These are phyloP conservation scores for Ehretia macrophylla DNA, from an alignment of 257 asterid species.

Conservation along the genomic window DNA sequence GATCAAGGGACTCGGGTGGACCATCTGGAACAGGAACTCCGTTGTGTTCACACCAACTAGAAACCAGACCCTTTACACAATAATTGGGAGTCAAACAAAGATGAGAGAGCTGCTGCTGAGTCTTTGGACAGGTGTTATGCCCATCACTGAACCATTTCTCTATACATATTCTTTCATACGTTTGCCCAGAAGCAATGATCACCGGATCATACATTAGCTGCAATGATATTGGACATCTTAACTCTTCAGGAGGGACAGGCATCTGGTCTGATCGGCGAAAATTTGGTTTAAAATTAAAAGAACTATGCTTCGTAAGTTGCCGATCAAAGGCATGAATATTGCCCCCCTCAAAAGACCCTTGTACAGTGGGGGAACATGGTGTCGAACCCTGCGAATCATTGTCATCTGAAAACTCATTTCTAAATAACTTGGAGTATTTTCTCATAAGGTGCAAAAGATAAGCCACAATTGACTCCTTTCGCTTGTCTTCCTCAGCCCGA, in stretches of 20 bases:
- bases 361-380: slow-evolving; percentile 92
- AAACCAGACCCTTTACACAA: slow-evolving; percentile 91
- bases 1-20: slow-evolving; percentile 96
- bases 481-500: slow-evolving; percentile 79
- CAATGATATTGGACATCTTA: slow-evolving; percentile 89
- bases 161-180: slow-evolving; percentile 92
- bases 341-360: slow-evolving; percentile 66
- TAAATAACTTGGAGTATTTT: slow-evolving; percentile 85
- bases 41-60: slow-evolving; percentile 94
- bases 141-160: slow-evolving; percentile 97
- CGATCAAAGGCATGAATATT: slow-evolving; percentile 69
- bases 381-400: slow-evolving; percentile 96
- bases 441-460: slow-evolving; percentile 81
- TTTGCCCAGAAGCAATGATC: slow-evolving; percentile 92
- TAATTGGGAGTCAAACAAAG: slow-evolving; percentile 86
- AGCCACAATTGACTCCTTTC: slow-evolving; percentile 92
- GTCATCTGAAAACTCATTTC: slow-evolving; percentile 88
- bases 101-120: slow-evolving; percentile 92
- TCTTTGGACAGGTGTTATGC: slow-evolving; percentile 91
- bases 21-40: slow-evolving; percentile 78
- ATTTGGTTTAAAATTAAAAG: slow-evolving; percentile 83
- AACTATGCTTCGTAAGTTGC: slow-evolving; percentile 73
- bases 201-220: slow-evolving; percentile 96
- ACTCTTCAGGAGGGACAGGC: slow-evolving; percentile 86
- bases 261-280: slow-evolving; percentile 70